Conservation (phyloP, 768 basidiomycete species). For the Phlebiopsis flavidoalba region DNA sequence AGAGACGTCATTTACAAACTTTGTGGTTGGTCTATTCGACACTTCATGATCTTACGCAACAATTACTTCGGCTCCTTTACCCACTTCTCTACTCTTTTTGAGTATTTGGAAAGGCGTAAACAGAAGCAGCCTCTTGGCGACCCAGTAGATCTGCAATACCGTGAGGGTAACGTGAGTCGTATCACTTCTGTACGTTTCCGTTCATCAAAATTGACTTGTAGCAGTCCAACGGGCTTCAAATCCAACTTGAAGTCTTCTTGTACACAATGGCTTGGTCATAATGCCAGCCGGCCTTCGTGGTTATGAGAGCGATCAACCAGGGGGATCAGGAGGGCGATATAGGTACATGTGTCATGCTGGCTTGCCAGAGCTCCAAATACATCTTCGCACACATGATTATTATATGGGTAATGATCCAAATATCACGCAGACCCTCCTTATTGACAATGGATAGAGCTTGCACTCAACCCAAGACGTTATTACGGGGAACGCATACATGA, state of each 20-base stretch:
- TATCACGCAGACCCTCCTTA: neutral
- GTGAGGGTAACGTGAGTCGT: constrained; percentile 62
- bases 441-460: constrained; percentile 52
- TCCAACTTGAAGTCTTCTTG: constrained; percentile 51
- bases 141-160: constrained; percentile 74
- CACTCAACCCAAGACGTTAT: constrained; percentile 66
- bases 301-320: constrained; percentile 36
- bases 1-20: constrained; percentile 56
- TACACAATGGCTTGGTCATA: constrained; percentile 50
- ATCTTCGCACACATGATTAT: constrained; percentile 77
- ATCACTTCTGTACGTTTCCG: neutral
- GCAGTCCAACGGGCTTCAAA: constrained; percentile 84
- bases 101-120: constrained; percentile 72
- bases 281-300: constrained; percentile 68
- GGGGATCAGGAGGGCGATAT: constrained; percentile 28
- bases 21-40: constrained; percentile 85
- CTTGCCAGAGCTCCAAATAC: constrained; percentile 67
- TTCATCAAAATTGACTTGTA: neutral
- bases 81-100: constrained; percentile 82
- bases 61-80: constrained; percentile 96
- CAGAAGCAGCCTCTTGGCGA: constrained; percentile 66
- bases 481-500: constrained; percentile 43
- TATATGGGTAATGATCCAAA: constrained; percentile 65
- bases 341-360: constrained; percentile 51
- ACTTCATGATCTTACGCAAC: constrained; percentile 83